Evolutionary conservation across 1,139 yeast species (phyloP).

Genomic region (Magnusiomyces clavatus): DNA sequence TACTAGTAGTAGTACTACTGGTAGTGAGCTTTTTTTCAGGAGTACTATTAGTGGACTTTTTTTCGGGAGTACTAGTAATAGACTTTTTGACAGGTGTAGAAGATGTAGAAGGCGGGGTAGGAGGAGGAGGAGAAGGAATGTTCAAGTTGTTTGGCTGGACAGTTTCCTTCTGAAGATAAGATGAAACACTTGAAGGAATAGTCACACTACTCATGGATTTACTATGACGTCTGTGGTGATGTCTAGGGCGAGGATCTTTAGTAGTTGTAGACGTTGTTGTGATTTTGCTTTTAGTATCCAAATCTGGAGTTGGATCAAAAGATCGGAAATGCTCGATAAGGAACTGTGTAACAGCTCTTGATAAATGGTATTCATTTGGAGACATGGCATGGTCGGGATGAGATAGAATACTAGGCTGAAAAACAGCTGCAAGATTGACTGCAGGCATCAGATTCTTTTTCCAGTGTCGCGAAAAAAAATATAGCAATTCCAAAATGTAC

Average conservation of each 20-base stretch:
- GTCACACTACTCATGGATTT: constrained; percentile 30
- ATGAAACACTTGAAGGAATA: constrained; percentile 5
- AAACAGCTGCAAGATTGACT: constrained; percentile 86
- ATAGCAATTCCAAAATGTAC: constrained; percentile 77
- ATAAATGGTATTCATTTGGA: constrained; percentile 83
- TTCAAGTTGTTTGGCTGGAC: not conserved
- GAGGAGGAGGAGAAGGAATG: not conserved
- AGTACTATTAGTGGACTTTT: not conserved
- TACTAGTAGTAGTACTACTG: no score
- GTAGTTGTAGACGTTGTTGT: not conserved
- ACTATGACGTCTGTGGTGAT: constrained; percentile 24
- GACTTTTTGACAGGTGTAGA: not conserved
- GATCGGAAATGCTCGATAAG: constrained; percentile 64
- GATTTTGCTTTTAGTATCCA: not conserved
- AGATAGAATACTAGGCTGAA: constrained; percentile 88
- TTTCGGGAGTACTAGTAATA: not conserved
- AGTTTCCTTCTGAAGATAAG: not conserved
- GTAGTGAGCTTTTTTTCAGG: no score
- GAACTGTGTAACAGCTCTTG: constrained; percentile 82
- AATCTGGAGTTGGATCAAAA: not conserved
- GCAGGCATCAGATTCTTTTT: constrained; percentile 85
- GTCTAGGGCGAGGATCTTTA: constrained; percentile 4
- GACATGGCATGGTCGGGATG: constrained; percentile 90
- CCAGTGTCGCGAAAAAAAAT: constrained; percentile 76
- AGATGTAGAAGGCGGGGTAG: not conserved